These are phyloP conservation scores for Pyrrhoderma lamaoense DNA, from an alignment of 1,284 basidiomycete species.

Conservation along the genomic window DNA sequence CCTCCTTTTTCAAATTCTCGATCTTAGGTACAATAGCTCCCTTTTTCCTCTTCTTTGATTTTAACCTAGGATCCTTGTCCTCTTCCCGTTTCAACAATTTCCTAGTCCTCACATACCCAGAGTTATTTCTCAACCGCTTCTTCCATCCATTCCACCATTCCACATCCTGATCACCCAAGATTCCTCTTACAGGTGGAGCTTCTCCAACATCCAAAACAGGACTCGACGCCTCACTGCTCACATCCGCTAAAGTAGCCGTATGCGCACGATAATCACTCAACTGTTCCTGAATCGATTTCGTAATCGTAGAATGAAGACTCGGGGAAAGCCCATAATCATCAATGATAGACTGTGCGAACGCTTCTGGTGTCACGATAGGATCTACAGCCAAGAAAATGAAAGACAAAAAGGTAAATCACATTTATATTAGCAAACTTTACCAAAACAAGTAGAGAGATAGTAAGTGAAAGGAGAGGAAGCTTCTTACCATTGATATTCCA, in stretches of 20 bases:
- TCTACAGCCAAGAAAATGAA: constrained; percentile 43
- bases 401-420: too few species aligned
- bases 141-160: constrained; percentile 72
- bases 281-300: constrained; percentile 83
- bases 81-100: constrained; percentile 24
- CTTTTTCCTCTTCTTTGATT: constrained; percentile 15
- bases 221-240: constrained; percentile 4
- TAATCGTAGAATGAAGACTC: constrained; percentile 69
- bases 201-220: background rate
- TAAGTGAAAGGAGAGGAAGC: constrained; percentile 2
- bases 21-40: constrained; percentile 15
- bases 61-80: constrained; percentile 28
- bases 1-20: constrained; percentile 26
- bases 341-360: constrained; percentile 84
- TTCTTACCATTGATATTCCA: constrained; percentile 88
- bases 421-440: too few species aligned
- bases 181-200: constrained; percentile 30
- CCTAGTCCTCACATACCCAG: constrained; percentile 25
- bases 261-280: constrained; percentile 73
- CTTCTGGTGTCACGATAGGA: constrained; percentile 80
- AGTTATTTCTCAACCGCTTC: constrained; percentile 38
- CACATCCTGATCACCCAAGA: constrained; percentile 43
- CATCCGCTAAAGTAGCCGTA: constrained; percentile 27
- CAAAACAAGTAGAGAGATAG: constrained; percentile 1
- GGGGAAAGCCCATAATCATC: constrained; percentile 84